A percentile compares a stretch with the other conserved stretches of the same genome.
phyloP scores from a whole-genome alignment of 441 rosid species.

The Euphorbia celastroides region DNA sequence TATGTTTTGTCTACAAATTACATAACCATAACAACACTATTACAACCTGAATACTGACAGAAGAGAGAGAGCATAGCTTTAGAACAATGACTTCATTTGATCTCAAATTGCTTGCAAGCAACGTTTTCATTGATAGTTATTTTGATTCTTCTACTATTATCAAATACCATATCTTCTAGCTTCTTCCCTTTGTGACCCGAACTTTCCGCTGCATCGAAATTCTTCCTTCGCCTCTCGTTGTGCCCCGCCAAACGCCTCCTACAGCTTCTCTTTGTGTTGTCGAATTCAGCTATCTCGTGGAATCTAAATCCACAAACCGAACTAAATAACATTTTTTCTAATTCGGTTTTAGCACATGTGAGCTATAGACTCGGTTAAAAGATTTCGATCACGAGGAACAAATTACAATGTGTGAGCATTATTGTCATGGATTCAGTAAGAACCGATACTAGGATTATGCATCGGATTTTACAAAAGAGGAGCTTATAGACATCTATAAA shows the following conservation, averaged over 20 bases:
- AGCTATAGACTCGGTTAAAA: background rate
- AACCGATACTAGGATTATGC: background rate
- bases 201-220: constrained; percentile 27
- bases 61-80: constrained; percentile 61
- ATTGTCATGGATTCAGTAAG: no score
- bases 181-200: constrained; percentile 11
- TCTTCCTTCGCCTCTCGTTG: constrained; percentile 60
- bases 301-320: constrained; percentile 42
- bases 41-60: constrained; percentile 37
- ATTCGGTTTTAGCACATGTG: background rate
- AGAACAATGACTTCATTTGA: constrained; percentile 23
- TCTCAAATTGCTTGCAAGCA: constrained; percentile 42
- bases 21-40: background rate
- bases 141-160: constrained; percentile 38
- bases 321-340: background rate
- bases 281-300: constrained; percentile 53
- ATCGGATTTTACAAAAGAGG: background rate
- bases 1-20: background rate
- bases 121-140: constrained; percentile 37
- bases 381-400: no score
- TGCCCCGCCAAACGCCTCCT: constrained; percentile 59
- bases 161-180: constrained; percentile 35
- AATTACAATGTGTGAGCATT: no score
- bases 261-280: constrained; percentile 54
- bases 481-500: no score